phyloP scores from a whole-genome alignment of 73 alveolate genomes.

The Tetrahymena thermophila region DNA sequence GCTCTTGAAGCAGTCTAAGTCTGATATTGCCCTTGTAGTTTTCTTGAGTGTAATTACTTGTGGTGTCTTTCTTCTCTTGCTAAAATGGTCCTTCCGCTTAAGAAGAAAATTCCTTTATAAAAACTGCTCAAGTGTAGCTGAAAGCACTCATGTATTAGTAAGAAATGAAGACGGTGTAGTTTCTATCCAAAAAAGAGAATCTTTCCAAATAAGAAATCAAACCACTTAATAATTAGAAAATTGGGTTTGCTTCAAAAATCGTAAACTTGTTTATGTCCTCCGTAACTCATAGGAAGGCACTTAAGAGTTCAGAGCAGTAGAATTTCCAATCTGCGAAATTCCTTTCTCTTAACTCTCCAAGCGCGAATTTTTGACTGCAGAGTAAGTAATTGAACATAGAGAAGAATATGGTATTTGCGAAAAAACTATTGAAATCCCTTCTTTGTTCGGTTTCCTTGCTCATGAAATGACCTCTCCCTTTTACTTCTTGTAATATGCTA shows the following conservation, averaged over 20 bases:
- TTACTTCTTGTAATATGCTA: conserved; percentile 5
- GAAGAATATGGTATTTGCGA: conserved; percentile 4
- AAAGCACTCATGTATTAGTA: background rate
- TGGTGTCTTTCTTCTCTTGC: background rate
- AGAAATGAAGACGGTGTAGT: background rate
- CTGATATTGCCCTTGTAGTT: background rate
- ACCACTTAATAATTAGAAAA: background rate
- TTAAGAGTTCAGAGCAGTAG: background rate
- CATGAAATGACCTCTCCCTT: conserved; percentile 35
- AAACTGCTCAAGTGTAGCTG: background rate
- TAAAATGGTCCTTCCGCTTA: background rate
- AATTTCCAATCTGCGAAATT: background rate
- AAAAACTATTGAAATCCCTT: conserved; percentile 6
- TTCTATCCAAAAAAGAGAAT: background rate
- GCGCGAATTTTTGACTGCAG: background rate
- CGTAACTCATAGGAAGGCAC: background rate
- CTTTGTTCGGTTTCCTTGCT: background rate
- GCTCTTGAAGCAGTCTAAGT: background rate
- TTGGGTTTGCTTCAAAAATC: background rate
- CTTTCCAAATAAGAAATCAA: background rate
- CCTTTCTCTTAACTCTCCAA: background rate
- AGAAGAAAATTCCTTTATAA: background rate
- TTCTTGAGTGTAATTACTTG: background rate
- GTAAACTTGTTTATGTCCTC: background rate
- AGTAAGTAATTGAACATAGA: background rate